These are phyloP conservation scores for Globisporangium nunn DNA, from an alignment of 352 stramenopile genomes.

Conservation along the genomic window DNA sequence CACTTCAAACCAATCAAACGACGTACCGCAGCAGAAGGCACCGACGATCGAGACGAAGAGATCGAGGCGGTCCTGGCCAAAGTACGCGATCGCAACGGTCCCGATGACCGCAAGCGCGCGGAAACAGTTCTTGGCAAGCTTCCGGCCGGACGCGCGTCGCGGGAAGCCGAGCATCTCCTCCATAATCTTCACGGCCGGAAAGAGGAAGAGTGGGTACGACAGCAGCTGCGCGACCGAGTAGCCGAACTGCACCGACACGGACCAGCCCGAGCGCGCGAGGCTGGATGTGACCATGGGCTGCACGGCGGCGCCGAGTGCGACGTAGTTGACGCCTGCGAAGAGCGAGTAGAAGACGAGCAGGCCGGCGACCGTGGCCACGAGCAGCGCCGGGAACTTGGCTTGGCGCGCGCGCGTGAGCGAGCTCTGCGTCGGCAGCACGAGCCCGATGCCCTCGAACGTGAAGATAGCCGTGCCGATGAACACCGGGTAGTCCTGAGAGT, in stretches of 20 bases:
- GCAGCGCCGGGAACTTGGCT: constrained; percentile 50
- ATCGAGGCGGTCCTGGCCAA: constrained; percentile 64
- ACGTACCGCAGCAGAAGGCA: constrained; percentile 74
- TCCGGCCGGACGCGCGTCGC: constrained; percentile 50
- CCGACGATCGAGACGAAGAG: constrained; percentile 80
- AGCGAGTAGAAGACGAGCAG: constrained; percentile 78
- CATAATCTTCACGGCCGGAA: constrained; percentile 78
- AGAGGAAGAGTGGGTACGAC: constrained; percentile 77
- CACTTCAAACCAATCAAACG: constrained; percentile 7
- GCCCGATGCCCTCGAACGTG: constrained; percentile 76
- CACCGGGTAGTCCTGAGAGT: constrained; percentile 58
- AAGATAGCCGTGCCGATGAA: constrained; percentile 81
- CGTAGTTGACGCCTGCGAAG: constrained; percentile 77
- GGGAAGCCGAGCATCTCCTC: constrained; percentile 79
- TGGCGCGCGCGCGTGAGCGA: constrained; percentile 57
- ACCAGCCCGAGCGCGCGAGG: constrained; percentile 62
- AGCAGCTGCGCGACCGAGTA: constrained; percentile 72
- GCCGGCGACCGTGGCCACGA: constrained; percentile 56
- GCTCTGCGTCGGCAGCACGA: constrained; percentile 69
- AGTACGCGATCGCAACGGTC: constrained; percentile 67
- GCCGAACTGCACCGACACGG: constrained; percentile 70
- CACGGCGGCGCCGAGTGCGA: constrained; percentile 58
- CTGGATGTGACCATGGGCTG: constrained; percentile 68
- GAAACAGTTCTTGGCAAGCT: constrained; percentile 71
- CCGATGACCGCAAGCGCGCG: constrained; percentile 55